Percentiles rank a stretch among this genome's conserved stretches.
phyloP scores from a whole-genome alignment of 1,284 basidiomycete genomes.

The Microbotryum saponariae region DNA sequence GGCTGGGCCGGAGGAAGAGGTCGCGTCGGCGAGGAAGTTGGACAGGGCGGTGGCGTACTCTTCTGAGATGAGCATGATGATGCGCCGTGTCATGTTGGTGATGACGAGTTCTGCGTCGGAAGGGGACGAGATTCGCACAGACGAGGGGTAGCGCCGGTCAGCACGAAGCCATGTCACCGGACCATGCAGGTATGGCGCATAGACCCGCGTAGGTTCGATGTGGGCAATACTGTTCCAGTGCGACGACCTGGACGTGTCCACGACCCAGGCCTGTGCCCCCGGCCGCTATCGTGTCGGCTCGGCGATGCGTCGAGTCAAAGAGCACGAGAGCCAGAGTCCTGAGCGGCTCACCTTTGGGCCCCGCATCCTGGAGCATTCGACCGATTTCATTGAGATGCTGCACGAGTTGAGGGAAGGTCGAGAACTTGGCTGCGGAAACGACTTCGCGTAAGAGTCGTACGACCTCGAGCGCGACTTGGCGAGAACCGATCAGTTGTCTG shows the following conservation, averaged over 20 bases:
- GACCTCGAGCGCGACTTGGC: conserved; percentile 80
- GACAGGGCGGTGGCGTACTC: conserved; percentile 58
- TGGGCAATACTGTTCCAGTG: too few relatives aligned
- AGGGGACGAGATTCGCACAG: not conserved
- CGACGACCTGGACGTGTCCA: too few relatives aligned
- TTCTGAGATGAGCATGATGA: conserved; percentile 85
- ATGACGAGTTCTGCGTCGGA: conserved; percentile 69
- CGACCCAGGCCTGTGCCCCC: too few relatives aligned
- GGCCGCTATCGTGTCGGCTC: not conserved
- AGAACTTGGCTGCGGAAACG: conserved; percentile 75
- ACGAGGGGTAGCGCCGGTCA: too few relatives aligned
- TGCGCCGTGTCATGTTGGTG: conserved; percentile 84
- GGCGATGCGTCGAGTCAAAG: not conserved
- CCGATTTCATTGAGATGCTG: conserved; percentile 74
- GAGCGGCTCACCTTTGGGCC: conserved; percentile 71
- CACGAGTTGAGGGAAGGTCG: conserved; percentile 77
- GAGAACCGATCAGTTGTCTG: conserved; percentile 81
- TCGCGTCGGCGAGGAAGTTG: conserved; percentile 18
- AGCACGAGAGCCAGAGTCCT: not conserved
- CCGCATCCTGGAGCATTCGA: conserved; percentile 69
- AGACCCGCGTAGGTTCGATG: not conserved
- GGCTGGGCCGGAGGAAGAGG: conserved; percentile 1
- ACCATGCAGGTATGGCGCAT: not conserved
- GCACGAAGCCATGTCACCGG: not conserved
- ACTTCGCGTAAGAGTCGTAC: conserved; percentile 79